Percentiles rank a stretch among this genome's conserved stretches.
phyloP scores from a whole-genome alignment of 257 asterid genomes.

The Penstemon barbatus region DNA sequence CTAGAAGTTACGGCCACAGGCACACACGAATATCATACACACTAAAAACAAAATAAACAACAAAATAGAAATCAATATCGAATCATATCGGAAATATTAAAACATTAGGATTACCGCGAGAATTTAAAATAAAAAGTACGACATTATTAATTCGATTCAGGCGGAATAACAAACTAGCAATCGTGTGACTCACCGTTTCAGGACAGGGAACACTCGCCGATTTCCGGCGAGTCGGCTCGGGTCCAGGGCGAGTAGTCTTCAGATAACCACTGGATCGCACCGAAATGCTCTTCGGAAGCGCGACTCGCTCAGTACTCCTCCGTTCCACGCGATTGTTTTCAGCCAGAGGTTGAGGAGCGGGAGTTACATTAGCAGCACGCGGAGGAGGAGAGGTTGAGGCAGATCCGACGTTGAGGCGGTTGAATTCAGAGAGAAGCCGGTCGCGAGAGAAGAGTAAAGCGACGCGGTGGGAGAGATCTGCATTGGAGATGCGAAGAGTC shows the following conservation, averaged over 20 bases:
- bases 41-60: too few relatives aligned
- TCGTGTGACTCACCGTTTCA: conserved; percentile 44
- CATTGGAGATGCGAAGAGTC: conserved; percentile 55
- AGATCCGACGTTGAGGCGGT: conserved; percentile 47
- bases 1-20: too few relatives aligned
- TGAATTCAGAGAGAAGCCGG: conserved; percentile 63
- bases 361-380: conserved; percentile 25
- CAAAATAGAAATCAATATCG: background rate
- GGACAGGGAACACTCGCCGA: conserved; percentile 29
- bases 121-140: background rate
- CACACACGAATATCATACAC: too few relatives aligned
- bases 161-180: background rate
- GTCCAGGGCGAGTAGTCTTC: conserved; percentile 42
- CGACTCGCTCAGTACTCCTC: conserved; percentile 41
- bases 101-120: background rate
- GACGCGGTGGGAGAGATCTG: conserved; percentile 68
- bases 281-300: conserved; percentile 78
- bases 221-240: conserved; percentile 32
- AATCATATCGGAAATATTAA: background rate
- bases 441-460: conserved; percentile 59
- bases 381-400: conserved; percentile 31
- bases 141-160: background rate
- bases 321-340: conserved; percentile 46
- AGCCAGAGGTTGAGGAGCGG: conserved; percentile 29
- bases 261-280: conserved; percentile 68